Base-by-base conservation (phyloP, 352 stramenopile species). In the Globisporangium lucens region DNA sequence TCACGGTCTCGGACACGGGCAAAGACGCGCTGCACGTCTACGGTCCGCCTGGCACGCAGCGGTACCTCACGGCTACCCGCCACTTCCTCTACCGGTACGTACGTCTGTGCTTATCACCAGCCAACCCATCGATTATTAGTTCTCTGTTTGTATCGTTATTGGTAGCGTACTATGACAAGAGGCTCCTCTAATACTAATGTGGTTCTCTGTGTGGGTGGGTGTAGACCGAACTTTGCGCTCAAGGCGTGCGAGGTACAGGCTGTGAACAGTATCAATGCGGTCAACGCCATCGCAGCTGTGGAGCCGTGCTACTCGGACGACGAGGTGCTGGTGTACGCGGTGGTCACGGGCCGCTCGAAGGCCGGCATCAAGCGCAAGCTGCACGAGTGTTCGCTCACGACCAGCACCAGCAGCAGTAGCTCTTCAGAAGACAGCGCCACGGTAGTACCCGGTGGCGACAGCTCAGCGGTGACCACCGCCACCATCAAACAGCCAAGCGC, bases 1-100 rank as follows among this genome's bases (percentile, higher is more conserved):
- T 97, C 27, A 97, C 91, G 5, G 77, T 97, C 36, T 93, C 89
- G 4, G 91, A 97, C 76, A 89, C 85, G 24, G 88, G 85, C 8
- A 97, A 97, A 62, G 69, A 83, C 15, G 78, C 72, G 9, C 47
- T 97, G 29, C 79, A 80, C 33, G 69, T 97, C 8, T 76, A 93
- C 60, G 91, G 91, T 10, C 91, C 91, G 0, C 68, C 70, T 0
- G 83, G 78, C n/a, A 91, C 87, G 20, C 70, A 73, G 29, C 76
- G 78, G 46, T 95, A 94, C 56, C 70, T 96, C 27, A 73, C 71
- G 30, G 89, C 90, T 1, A 97, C 88, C n/a, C 79, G 87, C 24
- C 89, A 96, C 73, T 97, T 97, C 64, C 79, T 95, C 30, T 77
- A 82, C 35, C 82, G 87, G 61, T 82, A 24, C 13, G 61, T 61